A percentile compares a stretch with the other conserved stretches of the same genome.
Evolutionary conservation across 1,284 basidiomycete genomes (phyloP).

Genomic region (Flammula alnicola): DNA sequence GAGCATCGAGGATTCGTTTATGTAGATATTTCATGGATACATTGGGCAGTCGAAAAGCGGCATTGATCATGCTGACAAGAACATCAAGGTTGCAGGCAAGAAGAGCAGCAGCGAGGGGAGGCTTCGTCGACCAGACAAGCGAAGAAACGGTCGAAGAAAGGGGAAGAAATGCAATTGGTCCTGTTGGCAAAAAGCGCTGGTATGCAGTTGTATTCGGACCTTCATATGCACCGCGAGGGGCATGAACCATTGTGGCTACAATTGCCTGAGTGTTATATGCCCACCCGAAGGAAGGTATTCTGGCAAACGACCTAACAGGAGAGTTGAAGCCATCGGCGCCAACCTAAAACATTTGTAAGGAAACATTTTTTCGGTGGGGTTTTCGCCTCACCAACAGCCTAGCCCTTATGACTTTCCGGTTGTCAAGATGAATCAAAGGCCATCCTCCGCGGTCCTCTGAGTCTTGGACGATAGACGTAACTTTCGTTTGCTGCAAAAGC

Average conservation of each 20-base stretch:
- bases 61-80: slow-evolving; percentile 83
- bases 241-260: slow-evolving; percentile 86
- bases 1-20: slow-evolving; percentile 60
- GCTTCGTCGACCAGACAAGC: slow-evolving; percentile 94
- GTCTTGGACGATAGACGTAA: slow-evolving; percentile 61
- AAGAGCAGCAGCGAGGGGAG: slow-evolving; percentile 76
- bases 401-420: slow-evolving; percentile 64
- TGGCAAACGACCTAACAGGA: slow-evolving; percentile 87
- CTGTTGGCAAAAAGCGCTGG: slow-evolving; percentile 95
- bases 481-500: slow-evolving; percentile 71
- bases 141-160: slow-evolving; percentile 81
- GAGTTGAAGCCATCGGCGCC: slow-evolving; percentile 97
- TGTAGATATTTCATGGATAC: slow-evolving; percentile 76
- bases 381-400: slow-evolving; percentile 67
- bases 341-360: slow-evolving; percentile 68
- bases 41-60: slow-evolving; percentile 88
- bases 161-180: slow-evolving; percentile 94
- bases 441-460: slow-evolving; percentile 57
- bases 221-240: slow-evolving; percentile 60
- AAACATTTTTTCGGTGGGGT: no score
- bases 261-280: slow-evolving; percentile 90
- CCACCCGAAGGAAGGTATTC: slow-evolving; percentile 92
- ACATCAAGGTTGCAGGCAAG: slow-evolving; percentile 70
- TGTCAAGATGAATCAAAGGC: slow-evolving; percentile 76
- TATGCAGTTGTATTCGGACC: slow-evolving; percentile 83